Evolutionary conservation across 768 basidiomycete species (phyloP).

Genomic region (Lactarius quietus): DNA sequence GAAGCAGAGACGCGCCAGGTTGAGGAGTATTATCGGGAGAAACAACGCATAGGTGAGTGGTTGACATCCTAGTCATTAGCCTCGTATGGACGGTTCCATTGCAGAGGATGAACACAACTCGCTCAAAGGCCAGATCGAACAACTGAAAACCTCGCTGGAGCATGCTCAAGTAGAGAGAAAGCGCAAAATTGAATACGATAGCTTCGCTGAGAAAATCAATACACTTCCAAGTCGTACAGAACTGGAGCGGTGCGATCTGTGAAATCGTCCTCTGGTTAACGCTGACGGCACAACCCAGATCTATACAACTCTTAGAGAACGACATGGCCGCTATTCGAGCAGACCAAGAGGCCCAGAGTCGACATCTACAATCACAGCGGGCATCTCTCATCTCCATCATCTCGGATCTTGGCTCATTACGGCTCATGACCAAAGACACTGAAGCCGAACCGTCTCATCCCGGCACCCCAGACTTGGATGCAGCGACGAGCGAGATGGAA

Average conservation of each 20-base stretch:
- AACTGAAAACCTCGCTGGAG: constrained; percentile 71
- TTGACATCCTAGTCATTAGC: constrained; percentile 6
- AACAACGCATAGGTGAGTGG: constrained; percentile 62
- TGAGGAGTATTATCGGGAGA: constrained; percentile 75
- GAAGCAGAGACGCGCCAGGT: constrained; percentile 85
- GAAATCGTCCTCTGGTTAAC: not conserved
- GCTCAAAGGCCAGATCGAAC: constrained; percentile 66
- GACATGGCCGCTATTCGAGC: constrained; percentile 72
- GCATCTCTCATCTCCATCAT: constrained; percentile 63
- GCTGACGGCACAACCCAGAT: constrained; percentile 39
- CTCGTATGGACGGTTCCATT: constrained; percentile 9
- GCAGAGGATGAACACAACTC: constrained; percentile 69
- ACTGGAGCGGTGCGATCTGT: constrained; percentile 61
- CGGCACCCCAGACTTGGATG: constrained; percentile 20
- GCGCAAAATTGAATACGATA: constrained; percentile 85
- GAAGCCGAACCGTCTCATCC: constrained; percentile 35
- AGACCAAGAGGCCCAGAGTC: constrained; percentile 72
- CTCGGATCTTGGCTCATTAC: constrained; percentile 54
- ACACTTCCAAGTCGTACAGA: constrained; percentile 72
- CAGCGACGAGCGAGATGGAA: constrained; percentile 28
- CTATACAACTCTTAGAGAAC: constrained; percentile 65
- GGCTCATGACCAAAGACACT: constrained; percentile 65
- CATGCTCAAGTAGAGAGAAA: constrained; percentile 72
- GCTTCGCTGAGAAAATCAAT: constrained; percentile 79
- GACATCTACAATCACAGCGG: constrained; percentile 65